Evolutionary conservation across 495 filamentous ascomycete species (phyloP).

Genomic region (Xylaria acuta): DNA sequence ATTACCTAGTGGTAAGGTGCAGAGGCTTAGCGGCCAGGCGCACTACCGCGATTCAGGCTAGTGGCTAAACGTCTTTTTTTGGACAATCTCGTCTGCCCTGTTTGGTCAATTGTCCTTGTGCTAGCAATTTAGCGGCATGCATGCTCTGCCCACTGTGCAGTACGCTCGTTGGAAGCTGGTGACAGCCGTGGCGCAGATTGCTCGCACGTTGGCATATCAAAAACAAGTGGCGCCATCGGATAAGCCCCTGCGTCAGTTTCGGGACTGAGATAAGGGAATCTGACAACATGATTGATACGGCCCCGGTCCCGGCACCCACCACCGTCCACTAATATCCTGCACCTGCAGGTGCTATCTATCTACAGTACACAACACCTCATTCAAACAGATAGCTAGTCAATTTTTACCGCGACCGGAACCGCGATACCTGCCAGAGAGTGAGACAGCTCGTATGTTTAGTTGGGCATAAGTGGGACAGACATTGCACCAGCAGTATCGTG

Average conservation of each 20-base stretch:
- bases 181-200: not conserved
- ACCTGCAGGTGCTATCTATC: not conserved
- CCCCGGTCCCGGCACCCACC: not conserved
- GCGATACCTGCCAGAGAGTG: not conserved
- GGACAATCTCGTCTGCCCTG: conserved; percentile 20
- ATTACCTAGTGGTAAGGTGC: not conserved
- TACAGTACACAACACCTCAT: not conserved
- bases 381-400: not conserved
- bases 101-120: conserved; percentile 10
- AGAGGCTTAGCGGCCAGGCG: conserved; percentile 1
- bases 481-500: not conserved
- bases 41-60: conserved; percentile 2
- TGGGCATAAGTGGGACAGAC: not conserved
- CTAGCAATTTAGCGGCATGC: conserved; percentile 1
- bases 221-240: conserved; percentile 20
- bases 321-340: not conserved
- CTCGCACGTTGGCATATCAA: conserved; percentile 6
- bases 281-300: conserved; percentile 9
- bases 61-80: conserved; percentile 26
- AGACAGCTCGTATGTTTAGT: conserved; percentile 3
- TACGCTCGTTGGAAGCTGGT: not conserved
- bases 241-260: conserved; percentile 21
- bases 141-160: not conserved
- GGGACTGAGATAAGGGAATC: conserved; percentile 15
- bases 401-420: not conserved